Evolutionary conservation across 2,329 filamentous ascomycete genomes (phyloP).

Genomic region (Xylariaceae sp.): DNA sequence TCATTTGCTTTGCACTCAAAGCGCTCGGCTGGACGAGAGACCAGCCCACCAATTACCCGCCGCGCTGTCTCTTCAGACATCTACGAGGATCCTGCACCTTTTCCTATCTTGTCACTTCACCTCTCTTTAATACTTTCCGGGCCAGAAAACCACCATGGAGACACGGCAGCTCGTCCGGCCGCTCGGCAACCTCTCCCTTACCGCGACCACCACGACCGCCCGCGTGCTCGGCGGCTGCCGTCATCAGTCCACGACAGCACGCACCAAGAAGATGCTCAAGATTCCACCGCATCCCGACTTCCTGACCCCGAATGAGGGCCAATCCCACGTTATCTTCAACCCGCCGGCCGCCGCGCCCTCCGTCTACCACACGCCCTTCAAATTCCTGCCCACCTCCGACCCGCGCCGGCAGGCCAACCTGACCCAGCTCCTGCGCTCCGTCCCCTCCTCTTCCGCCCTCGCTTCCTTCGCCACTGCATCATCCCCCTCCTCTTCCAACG

Average conservation of each 20-base stretch:
- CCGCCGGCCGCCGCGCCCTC: conserved; percentile 50
- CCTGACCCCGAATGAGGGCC: conserved; percentile 29
- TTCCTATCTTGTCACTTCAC: too few relatives aligned
- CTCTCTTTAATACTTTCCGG: too few relatives aligned
- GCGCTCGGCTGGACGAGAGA: not conserved
- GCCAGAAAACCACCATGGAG: conserved; percentile 17
- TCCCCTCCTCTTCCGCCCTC: conserved; percentile 16
- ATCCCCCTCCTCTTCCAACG: conserved; percentile 5
- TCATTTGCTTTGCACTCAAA: not conserved
- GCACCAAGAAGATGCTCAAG: conserved; percentile 55
- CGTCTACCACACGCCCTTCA: conserved; percentile 62
- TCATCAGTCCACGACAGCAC: conserved; percentile 46
- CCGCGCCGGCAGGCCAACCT: conserved; percentile 49
- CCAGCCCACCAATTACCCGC: too few relatives aligned
- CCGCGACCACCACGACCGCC: conserved; percentile 16
- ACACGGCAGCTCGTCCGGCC: conserved; percentile 20
- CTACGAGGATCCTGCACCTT: too few relatives aligned
- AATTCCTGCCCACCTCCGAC: conserved; percentile 57
- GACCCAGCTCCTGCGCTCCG: conserved; percentile 36
- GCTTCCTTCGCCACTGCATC: conserved; percentile 10
- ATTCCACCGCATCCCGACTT: conserved; percentile 60
- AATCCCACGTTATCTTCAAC: conserved; percentile 50
- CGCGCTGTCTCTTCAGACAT: too few relatives aligned
- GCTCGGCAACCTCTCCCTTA: conserved; percentile 9
- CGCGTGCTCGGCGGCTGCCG: conserved; percentile 29